phyloP scores from a whole-genome alignment of 495 filamentous ascomycete genomes.

The Halenospora varia region DNA sequence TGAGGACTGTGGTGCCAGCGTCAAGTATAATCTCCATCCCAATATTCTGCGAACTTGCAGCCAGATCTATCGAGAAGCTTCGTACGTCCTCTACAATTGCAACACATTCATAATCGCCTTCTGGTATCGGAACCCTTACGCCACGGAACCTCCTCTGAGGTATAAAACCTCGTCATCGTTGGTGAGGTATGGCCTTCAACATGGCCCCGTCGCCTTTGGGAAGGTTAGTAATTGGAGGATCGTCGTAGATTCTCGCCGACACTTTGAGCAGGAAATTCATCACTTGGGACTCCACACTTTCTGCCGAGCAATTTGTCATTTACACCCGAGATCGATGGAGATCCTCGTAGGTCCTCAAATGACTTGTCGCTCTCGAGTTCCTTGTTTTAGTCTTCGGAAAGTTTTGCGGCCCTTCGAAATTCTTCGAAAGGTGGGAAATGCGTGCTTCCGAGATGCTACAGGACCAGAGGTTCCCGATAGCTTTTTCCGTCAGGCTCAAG shows the following conservation, averaged over 20 bases:
- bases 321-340: neutral
- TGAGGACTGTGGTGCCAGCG: neutral
- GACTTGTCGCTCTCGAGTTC: neutral
- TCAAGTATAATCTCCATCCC: neutral
- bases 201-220: neutral
- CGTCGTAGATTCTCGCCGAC: neutral
- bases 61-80: neutral
- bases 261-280: too few species aligned
- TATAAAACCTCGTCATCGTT: neutral
- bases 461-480: neutral
- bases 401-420: neutral
- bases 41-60: neutral
- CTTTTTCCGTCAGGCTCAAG: neutral
- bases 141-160: neutral
- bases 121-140: neutral
- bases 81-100: neutral
- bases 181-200: neutral
- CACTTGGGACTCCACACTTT: neutral
- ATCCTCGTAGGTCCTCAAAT: neutral
- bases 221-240: neutral
- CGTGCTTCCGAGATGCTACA: neutral
- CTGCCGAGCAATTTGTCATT: neutral
- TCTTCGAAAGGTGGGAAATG: neutral
- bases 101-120: neutral
- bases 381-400: neutral